Base-by-base conservation (phyloP, 306 rosid species). In the Aeschynomene evenia region DNA sequence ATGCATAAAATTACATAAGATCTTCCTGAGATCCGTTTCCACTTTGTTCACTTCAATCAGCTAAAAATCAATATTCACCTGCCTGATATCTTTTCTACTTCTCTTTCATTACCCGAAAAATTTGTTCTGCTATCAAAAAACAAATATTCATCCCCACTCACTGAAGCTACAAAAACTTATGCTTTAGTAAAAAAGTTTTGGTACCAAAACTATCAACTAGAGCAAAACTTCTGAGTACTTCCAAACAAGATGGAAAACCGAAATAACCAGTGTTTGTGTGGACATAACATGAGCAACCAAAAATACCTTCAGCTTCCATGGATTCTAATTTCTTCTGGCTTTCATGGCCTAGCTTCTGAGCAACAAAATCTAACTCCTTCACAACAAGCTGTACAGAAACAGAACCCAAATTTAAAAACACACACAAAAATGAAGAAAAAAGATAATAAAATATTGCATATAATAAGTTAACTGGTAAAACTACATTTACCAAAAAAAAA, bases 351-450 rank as follows among this genome's bases (percentile, higher is more conserved):
- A 43, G 63, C 29, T 56, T 62, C 72, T 26, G 63, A 52, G 76
- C 66, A 69, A 93, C 89, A 73, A 84, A 86, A 74, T 88, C 59
- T 45, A 90, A 73, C 61, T 86, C 80, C 61, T 73, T 72, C 63
- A 80, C 98, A 7, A 5, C n/a, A 28, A 93, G 70, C 98, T 93
- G 71, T 28, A 68, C 51, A 37, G 24, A 75, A 31, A 46, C 18
- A 57, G 57, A 56, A 1, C 50, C 21, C 15, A 24, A 23, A 40
- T 33, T 67, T 50, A 34, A 10, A 65, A 24, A 54, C 26, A 55
- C 28, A 18, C 0, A 50, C 21, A 24, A 6, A 4, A 45, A 2
- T 5, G 33, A 52, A n/a, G 23, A 21, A 6, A 18, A 9, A 23
- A 52, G 11, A 4, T 5, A n/a, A 20, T 45, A 64, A 45, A 11